Conservation (phyloP, 768 basidiomycete genomes). For the Fomitopsis pulvina region DNA sequence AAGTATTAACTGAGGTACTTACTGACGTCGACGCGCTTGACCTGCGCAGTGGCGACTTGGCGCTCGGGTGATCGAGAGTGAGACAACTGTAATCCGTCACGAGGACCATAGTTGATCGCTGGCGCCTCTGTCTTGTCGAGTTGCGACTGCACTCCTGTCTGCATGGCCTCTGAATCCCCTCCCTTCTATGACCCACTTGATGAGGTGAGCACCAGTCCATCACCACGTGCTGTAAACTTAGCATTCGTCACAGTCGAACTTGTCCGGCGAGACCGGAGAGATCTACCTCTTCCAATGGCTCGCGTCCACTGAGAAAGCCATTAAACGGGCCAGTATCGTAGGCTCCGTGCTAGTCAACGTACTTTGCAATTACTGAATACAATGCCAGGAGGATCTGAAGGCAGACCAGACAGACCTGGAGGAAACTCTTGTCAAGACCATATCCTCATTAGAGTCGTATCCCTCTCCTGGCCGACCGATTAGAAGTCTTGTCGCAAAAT, state of each 20-base stretch:
- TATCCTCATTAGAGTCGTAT: slow-evolving; percentile 55
- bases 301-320: slow-evolving; percentile 51
- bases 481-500: slow-evolving; percentile 72
- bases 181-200: slow-evolving; percentile 1
- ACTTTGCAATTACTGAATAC: background rate
- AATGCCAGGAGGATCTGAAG: slow-evolving; percentile 58
- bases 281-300: slow-evolving; percentile 86
- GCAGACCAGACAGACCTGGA: slow-evolving; percentile 56
- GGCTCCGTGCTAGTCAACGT: slow-evolving; percentile 20
- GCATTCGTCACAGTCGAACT: slow-evolving; percentile 59
- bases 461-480: slow-evolving; percentile 87
- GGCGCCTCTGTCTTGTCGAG: background rate
- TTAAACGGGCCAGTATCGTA: slow-evolving; percentile 47
- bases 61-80: too few relatives aligned
- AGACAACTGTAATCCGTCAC: too few relatives aligned
- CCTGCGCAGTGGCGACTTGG: too few relatives aligned
- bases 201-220: slow-evolving; percentile 3
- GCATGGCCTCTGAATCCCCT: background rate
- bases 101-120: background rate
- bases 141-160: background rate
- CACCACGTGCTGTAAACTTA: too few relatives aligned
- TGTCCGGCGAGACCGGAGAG: slow-evolving; percentile 70
- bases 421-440: slow-evolving; percentile 56
- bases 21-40: too few relatives aligned
- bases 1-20: too few relatives aligned